Conservation (phyloP, 2,329 filamentous ascomycete genomes). For the Rhytidhysteron rufulum region DNA sequence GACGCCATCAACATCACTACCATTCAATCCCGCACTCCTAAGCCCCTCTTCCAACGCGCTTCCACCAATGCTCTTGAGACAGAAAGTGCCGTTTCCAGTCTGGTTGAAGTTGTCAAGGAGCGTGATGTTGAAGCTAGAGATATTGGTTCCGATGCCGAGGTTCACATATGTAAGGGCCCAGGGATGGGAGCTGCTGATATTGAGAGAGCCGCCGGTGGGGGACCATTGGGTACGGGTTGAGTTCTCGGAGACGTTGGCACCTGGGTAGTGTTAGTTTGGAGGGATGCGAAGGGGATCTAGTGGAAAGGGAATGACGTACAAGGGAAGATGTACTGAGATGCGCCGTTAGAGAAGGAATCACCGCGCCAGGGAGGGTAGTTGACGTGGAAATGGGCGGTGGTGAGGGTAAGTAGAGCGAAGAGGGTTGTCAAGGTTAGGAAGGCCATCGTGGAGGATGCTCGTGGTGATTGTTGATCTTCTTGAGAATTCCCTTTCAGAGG, state of each 20-base stretch:
- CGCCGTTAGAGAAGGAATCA: constrained; percentile 33
- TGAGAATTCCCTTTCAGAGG: background rate
- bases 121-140: constrained; percentile 44
- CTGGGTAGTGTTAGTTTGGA: constrained; percentile 13
- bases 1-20: constrained; percentile 28
- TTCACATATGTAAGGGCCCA: constrained; percentile 47
- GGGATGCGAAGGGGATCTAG: background rate
- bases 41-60: constrained; percentile 20
- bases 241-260: constrained; percentile 39
- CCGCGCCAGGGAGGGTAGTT: constrained; percentile 41
- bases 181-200: constrained; percentile 39
- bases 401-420: constrained; percentile 23
- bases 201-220: constrained; percentile 40
- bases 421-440: constrained; percentile 8
- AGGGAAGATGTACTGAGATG: constrained; percentile 39
- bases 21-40: constrained; percentile 20
- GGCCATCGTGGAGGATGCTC: constrained; percentile 1
- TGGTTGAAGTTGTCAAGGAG: constrained; percentile 45
- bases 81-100: constrained; percentile 47
- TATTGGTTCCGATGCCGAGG: constrained; percentile 40
- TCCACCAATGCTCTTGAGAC: constrained; percentile 36
- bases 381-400: constrained; percentile 42
- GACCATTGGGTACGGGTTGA: constrained; percentile 47
- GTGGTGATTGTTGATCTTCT: background rate
- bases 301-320: constrained; percentile 24